Base-by-base conservation (phyloP, 345 rosid genomes). In the Cardamine resedifolia region DNA sequence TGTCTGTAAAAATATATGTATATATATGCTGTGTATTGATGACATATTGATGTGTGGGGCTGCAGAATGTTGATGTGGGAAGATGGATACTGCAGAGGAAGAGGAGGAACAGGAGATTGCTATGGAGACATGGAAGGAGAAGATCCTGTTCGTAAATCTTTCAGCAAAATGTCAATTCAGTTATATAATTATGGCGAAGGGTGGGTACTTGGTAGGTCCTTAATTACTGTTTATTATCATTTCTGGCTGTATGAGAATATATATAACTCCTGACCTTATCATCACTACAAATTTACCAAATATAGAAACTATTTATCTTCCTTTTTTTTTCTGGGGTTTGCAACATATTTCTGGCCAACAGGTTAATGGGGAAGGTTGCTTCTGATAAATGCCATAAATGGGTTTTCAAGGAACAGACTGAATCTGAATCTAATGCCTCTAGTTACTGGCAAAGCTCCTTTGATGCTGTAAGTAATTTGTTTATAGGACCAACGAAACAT, bases 151-250 rank as follows among this genome's bases (percentile, higher is more conserved):
- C 84, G 91, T 74, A 91, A 89, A 82, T 86, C 98, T 66, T 94
- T 94, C 96, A 89, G 98, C 98, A 94, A 91, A 83, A 91, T 94
- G 97, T 91, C 98, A 58, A 94, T 94, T 75, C 98, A 94, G 82
- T 79, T 94, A 81, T 94, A 94, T 87, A 94, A 94, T 82, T 94
- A 94, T 84, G 98, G 98, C 86, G 98, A 94, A 94, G 98, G 98
- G 98, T 94, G 98, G 98, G 98, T 94, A 82, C 86, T 93, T 81
- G 97, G 98, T 94, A 88, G 88, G 95, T 90, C 85, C 59, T 81
- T 71, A 77, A 4, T 39, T 82, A 72, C 50, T 73, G 68, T 47
- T 36, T 16, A 36, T 66, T 19, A 28, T 9, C 3, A n/a, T 28
- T 8, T 21, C 15, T 69, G 71, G 39, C 9, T 59, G 64, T 64